Evolutionary conservation across 371 early-diverging fungal genomes (phyloP), one percentile per base, ranked within the genome.

Genomic region (Mortierella sp.): DNA sequence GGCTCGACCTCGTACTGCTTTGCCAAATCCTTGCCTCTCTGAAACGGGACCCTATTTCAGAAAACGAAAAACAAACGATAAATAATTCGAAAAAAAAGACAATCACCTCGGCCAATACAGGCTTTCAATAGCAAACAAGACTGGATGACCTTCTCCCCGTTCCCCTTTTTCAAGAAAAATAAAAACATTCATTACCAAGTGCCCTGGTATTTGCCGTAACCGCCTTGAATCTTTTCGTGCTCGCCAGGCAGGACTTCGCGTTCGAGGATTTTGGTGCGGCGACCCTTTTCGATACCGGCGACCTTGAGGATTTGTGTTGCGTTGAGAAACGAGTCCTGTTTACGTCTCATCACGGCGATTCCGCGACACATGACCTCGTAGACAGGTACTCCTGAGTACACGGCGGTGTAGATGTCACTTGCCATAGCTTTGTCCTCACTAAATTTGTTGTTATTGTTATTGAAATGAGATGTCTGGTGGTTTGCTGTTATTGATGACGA

Each of bases 121-220:
- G n/a, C 55, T n/a, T n/a, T 55, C 55, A 9, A 21, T 55, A 24
- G 42, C 42, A 38, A 55, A 6, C 21, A 2, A 21, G n/a, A 55
- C 42, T n/a, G 5, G 5, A 38, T 3, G 5, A 38, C 42, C 5
- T 38, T 38, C 42, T 38, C 42, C 3, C 42, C 42, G 42, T 38
- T 5, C 42, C 42, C 42, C 42, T 5, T 38, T 38, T 1, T 38
- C 42, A 26, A 57, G 10, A 57, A 26, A 26, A 26, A n/a, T n/a
- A n/a, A 57, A 24, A 26, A 57, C 13, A 57, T 0, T n/a, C 8
- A 26, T 87, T 91, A 95, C 95, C 94, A 97, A 48, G 97, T 97
- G 57, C 99, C 99, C 90, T 98, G 98, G 84, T 96, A 98, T 90
- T 98, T 97, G 45, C 99, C 99, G 88, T 98, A 98, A 19, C 99